Conservation (phyloP, 148 eudicot species). For the Chenopodium formosanum region DNA sequence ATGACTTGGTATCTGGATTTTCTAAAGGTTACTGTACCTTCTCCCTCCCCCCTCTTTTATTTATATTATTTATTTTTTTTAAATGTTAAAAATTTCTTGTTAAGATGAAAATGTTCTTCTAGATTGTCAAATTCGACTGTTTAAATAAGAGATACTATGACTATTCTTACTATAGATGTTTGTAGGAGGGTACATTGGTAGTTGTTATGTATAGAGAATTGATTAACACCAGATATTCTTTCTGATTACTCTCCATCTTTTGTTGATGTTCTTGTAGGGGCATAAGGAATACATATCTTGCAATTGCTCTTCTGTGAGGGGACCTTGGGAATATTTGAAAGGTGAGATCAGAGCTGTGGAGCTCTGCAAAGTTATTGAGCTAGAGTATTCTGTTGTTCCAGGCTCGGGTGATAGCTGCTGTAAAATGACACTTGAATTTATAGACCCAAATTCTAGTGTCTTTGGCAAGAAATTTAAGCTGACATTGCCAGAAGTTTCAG, state of each 20-base stretch:
- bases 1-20: background rate
- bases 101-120: background rate
- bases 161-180: background rate
- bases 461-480: slow-evolving; percentile 62
- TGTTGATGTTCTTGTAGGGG: slow-evolving; percentile 52
- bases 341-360: slow-evolving; percentile 75
- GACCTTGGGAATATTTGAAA: slow-evolving; percentile 71
- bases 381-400: slow-evolving; percentile 57
- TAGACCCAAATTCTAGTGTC: slow-evolving; percentile 59
- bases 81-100: background rate
- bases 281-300: slow-evolving; percentile 64
- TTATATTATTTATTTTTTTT: no score
- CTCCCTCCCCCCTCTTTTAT: no score
- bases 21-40: background rate
- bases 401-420: slow-evolving; percentile 98
- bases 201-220: background rate
- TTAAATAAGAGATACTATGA: background rate
- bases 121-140: background rate
- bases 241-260: background rate
- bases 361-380: slow-evolving; percentile 63
- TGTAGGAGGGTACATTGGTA: background rate
- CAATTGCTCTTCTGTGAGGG: slow-evolving; percentile 35
- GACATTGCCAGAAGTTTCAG: slow-evolving; percentile 70
- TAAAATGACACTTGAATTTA: slow-evolving; percentile 70
- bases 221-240: background rate